Evolutionary conservation across 1,284 basidiomycete genomes (phyloP), one percentile per base, ranked within the genome.

Genomic region (Anthracocystis walkeri): DNA sequence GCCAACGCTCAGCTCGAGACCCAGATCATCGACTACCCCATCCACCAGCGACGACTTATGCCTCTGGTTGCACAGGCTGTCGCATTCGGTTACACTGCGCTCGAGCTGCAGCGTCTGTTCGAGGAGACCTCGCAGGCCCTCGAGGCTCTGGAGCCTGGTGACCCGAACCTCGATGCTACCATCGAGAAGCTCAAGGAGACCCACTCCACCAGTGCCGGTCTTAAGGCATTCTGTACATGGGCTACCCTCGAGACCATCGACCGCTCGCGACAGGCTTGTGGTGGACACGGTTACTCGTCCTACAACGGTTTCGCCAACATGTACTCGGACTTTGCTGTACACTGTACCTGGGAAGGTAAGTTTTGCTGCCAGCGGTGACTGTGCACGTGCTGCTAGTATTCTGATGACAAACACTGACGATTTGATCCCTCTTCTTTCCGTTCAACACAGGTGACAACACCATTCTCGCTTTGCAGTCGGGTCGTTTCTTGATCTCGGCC

Each of bases 211-310:
- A 88, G 87, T 29, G 88, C 89, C 2, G 89, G 89, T 35, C 84
- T 89, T 58, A 89, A 89, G 85, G 89, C 89, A 18, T 89, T 89
- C 86, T 89, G 88, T 81, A 89, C 89, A 38, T 89, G 89, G 89
- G 86, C 86, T 8, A 88, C 87, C 51, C 85, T 89, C 53, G 87
- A 89, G 69, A 88, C 88, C 20, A 89, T 89, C 58, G 89, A 89
- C 78, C 88, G 87, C 59, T 88, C 88, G 67, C 84, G 89, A 54
- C 87, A 89, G 82, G 83, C 87, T n/a, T 87, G 87, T 63, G 89
- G 89, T 69, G 89, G 89, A 6, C 89, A 89, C 79, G 89, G 89
- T 7, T 89, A 89, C 82, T 88, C 88, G 33, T 86, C 88, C 20
- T 89, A 89, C 84, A 88, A 88, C 7, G 88, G 87, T 55, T 85